Evolutionary conservation across 2,329 filamentous ascomycete genomes (phyloP).

Genomic region (Colletotrichum aenigma): DNA sequence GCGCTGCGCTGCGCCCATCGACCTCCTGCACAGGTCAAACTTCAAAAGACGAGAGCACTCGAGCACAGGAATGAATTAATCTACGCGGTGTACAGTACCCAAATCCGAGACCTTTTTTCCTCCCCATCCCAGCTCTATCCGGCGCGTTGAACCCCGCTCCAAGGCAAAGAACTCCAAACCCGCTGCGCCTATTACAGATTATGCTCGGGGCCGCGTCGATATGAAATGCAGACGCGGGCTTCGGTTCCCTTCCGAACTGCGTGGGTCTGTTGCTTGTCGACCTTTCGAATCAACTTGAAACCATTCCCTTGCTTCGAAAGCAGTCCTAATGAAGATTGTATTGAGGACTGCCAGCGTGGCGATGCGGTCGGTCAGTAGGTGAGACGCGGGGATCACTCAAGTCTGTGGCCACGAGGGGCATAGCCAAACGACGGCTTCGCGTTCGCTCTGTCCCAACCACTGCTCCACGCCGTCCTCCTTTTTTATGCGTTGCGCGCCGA

Average conservation of each 20-base stretch:
- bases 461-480: neutral
- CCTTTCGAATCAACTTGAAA: neutral
- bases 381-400: neutral
- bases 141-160: neutral
- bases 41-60: neutral
- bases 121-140: neutral
- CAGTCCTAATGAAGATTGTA: neutral
- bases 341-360: neutral
- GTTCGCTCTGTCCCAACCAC: neutral
- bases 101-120: neutral
- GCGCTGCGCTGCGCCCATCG: neutral
- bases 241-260: neutral
- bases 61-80: slow-evolving; percentile 1
- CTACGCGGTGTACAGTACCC: slow-evolving; percentile 9
- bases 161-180: neutral
- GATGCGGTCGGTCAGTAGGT: neutral
- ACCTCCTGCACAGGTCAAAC: neutral
- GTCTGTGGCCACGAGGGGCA: neutral
- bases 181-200: neutral
- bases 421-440: neutral
- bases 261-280: neutral
- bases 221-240: neutral
- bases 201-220: neutral
- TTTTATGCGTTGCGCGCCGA: neutral
- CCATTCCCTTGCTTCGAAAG: neutral